Percentiles rank a stretch among this genome's conserved stretches.
These are phyloP conservation scores for Amanita exitialis DNA, from an alignment of 768 basidiomycete genomes.

Conservation along the genomic window DNA sequence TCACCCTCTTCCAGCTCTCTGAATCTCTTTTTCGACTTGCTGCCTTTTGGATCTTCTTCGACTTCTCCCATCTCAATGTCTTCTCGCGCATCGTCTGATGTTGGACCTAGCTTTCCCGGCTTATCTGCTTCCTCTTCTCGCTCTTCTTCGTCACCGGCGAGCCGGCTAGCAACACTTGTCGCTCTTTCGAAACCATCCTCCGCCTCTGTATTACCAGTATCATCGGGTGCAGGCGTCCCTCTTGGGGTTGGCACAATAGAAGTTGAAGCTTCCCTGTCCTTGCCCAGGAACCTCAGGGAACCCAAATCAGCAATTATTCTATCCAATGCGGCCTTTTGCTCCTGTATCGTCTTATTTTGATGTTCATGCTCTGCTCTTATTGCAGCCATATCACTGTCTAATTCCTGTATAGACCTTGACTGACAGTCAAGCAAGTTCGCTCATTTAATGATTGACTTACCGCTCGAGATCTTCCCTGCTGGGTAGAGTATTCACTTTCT, in stretches of 20 bases:
- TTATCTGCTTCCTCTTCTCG: constrained; percentile 32
- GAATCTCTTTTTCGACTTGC: constrained; percentile 40
- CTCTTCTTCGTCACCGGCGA: constrained; percentile 21
- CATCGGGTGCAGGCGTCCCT: constrained; percentile 43
- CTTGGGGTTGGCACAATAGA: constrained; percentile 34
- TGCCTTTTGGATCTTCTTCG: constrained; percentile 54
- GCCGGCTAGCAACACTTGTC: constrained; percentile 21
- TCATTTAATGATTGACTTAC: constrained; percentile 33
- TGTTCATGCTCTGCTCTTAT: constrained; percentile 68
- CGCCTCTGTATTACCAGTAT: constrained; percentile 10
- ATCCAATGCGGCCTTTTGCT: constrained; percentile 62
- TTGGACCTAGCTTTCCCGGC: not conserved
- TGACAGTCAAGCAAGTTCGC: not conserved
- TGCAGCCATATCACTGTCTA: constrained; percentile 73
- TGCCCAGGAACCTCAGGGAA: constrained; percentile 56
- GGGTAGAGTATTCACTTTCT: constrained; percentile 73
- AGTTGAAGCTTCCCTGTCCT: constrained; percentile 42
- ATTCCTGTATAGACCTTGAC: constrained; percentile 49
- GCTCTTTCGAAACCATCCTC: constrained; percentile 13
- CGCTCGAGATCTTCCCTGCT: constrained; percentile 66
- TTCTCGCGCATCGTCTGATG: constrained; percentile 23
- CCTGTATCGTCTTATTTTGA: constrained; percentile 54
- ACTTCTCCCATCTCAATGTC: constrained; percentile 94
- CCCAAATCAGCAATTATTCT: constrained; percentile 52
- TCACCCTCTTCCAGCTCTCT: constrained; percentile 80